These are phyloP conservation scores for Candida railenensis DNA, from an alignment of 805 yeast genomes.

Conservation along the genomic window DNA sequence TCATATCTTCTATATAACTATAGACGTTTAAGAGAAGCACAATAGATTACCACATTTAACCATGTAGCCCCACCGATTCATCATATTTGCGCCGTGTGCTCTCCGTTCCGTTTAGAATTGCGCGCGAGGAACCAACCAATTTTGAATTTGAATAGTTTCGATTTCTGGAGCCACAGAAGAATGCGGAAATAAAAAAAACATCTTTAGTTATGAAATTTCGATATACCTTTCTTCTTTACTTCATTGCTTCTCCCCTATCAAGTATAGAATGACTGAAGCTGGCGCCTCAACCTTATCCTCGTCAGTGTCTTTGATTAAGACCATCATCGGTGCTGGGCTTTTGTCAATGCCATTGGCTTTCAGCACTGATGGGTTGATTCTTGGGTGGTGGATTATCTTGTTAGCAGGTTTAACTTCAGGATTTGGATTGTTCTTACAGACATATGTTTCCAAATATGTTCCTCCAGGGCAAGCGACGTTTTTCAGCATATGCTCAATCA, in stretches of 20 bases:
- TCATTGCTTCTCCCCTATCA: background rate
- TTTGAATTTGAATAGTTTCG: no score
- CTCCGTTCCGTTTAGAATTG: no score
- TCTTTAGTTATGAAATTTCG: no score
- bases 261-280: background rate
- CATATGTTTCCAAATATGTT: constrained; percentile 54
- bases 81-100: no score
- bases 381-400: constrained; percentile 55
- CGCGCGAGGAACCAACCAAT: no score
- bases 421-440: constrained; percentile 65
- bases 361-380: constrained; percentile 60
- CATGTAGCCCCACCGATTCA: no score
- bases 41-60: no score
- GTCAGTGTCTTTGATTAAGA: constrained; percentile 65
- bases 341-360: constrained; percentile 75
- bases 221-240: background rate
- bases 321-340: constrained; percentile 79
- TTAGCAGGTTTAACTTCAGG: constrained; percentile 67
- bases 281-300: constrained; percentile 60
- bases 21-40: no score
- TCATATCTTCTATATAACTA: no score
- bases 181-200: no score
- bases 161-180: no score
- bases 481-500: constrained; percentile 63
- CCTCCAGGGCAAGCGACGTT: constrained; percentile 66